A percentile compares a stretch with the other conserved stretches of the same genome.
phyloP scores from a whole-genome alignment of 208 protist species.

The Crithidia acanthocephali region DNA sequence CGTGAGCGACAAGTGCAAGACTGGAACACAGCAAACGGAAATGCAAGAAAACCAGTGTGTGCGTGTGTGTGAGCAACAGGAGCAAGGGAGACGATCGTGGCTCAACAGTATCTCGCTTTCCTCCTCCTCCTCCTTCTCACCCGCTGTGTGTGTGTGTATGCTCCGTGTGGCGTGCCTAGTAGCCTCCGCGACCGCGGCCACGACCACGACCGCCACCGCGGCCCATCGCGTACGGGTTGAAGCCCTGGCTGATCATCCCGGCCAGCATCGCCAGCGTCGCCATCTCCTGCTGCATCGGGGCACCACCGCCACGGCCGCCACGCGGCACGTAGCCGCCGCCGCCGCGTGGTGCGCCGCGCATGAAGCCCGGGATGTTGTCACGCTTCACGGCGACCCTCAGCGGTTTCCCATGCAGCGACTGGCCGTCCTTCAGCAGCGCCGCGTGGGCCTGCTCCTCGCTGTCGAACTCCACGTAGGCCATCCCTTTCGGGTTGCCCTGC shows the following conservation, averaged over 20 bases:
- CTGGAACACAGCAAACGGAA: too few relatives aligned
- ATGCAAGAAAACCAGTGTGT: too few relatives aligned
- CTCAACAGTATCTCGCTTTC: too few relatives aligned
- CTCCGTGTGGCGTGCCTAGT: slow-evolving; percentile 20
- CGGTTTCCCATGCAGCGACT: slow-evolving; percentile 85
- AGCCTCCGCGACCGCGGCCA: slow-evolving; percentile 39
- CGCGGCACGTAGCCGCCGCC: slow-evolving; percentile 28
- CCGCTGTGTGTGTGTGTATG: too few relatives aligned
- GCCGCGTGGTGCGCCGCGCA: slow-evolving; percentile 55
- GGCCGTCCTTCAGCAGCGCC: slow-evolving; percentile 86
- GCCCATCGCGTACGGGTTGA: slow-evolving; percentile 64
- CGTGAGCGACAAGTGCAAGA: too few relatives aligned
- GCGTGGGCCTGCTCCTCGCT: slow-evolving; percentile 78
- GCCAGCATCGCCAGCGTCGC: slow-evolving; percentile 85
- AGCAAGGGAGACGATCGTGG: too few relatives aligned
- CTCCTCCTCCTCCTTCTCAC: neutral
- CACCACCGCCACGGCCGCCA: slow-evolving; percentile 30
- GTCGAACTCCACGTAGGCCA: slow-evolving; percentile 94
- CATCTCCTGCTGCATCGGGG: slow-evolving; percentile 64
- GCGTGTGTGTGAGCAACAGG: too few relatives aligned
- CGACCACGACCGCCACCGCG: slow-evolving; percentile 43
- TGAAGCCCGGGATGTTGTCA: slow-evolving; percentile 85
- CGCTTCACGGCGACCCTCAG: slow-evolving; percentile 86
- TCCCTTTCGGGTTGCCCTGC: slow-evolving; percentile 93
- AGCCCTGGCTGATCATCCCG: slow-evolving; percentile 81